A percentile compares a stretch with the other conserved stretches of the same genome.
Conservation (phyloP, 495 filamentous ascomycete species). For the Glonium stellatum region DNA sequence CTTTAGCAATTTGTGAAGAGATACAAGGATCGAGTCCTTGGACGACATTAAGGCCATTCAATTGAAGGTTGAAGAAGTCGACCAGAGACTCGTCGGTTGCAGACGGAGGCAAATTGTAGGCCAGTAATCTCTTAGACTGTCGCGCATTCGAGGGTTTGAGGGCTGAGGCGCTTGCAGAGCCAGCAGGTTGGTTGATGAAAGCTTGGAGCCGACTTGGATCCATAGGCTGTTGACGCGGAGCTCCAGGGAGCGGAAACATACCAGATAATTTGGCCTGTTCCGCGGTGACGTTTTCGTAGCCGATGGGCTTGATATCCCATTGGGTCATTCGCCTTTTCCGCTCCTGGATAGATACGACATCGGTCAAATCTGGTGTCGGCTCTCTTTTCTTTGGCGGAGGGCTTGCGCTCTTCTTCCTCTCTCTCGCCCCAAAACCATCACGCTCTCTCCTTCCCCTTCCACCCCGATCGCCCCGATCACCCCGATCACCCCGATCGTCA, state of each 20-base stretch:
- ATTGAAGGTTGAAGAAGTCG: slow-evolving; percentile 90
- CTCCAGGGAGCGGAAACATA: slow-evolving; percentile 97
- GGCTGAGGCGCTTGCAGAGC: slow-evolving; percentile 62
- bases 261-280: slow-evolving; percentile 98
- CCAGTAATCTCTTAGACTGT: slow-evolving; percentile 85
- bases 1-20: slow-evolving; percentile 71
- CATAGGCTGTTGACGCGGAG: slow-evolving; percentile 92
- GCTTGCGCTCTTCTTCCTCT: slow-evolving; percentile 64
- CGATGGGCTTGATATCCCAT: slow-evolving; percentile 98
- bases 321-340: slow-evolving; percentile 89
- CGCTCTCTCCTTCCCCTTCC: slow-evolving; percentile 33
- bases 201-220: slow-evolving; percentile 90
- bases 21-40: slow-evolving; percentile 80
- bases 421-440: slow-evolving; percentile 42
- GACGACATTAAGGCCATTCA: slow-evolving; percentile 89
- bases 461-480: slow-evolving; percentile 29
- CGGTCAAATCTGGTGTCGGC: slow-evolving; percentile 89
- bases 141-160: slow-evolving; percentile 89
- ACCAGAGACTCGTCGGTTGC: slow-evolving; percentile 64
- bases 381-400: slow-evolving; percentile 86
- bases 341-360: slow-evolving; percentile 67
- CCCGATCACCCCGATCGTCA: slow-evolving; percentile 56
- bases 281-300: slow-evolving; percentile 97
- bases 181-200: slow-evolving; percentile 84
- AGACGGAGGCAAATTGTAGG: slow-evolving; percentile 66